Percentiles rank a stretch among this genome's conserved stretches.
phyloP scores from a whole-genome alignment of 805 yeast species.

The Komagataella ulmi region DNA sequence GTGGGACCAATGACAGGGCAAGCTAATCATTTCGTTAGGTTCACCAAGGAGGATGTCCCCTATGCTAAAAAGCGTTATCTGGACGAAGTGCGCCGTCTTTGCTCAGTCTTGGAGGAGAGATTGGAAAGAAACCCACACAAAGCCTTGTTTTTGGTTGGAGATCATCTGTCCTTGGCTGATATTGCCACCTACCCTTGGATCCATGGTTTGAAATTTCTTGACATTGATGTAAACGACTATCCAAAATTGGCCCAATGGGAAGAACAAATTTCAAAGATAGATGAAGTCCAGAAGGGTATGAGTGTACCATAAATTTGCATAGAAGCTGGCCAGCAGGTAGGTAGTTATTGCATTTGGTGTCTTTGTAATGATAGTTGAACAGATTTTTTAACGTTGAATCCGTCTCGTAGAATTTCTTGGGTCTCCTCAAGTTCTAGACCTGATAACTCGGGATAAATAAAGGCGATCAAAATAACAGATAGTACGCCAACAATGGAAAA shows the following conservation, averaged over 20 bases:
- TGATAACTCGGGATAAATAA: constrained; percentile 86
- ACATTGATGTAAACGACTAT: constrained; percentile 21
- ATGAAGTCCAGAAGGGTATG: constrained; percentile 21
- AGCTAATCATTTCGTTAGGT: constrained; percentile 29
- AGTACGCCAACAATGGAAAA: constrained; percentile 73
- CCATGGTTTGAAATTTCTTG: constrained; percentile 5
- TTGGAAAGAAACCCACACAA: constrained; percentile 21
- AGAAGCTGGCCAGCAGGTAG: background rate
- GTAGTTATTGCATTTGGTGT: constrained; percentile 4
- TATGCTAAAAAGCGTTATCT: constrained; percentile 39
- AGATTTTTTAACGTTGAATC: constrained; percentile 71
- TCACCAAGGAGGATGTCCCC: constrained; percentile 36
- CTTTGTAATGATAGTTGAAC: constrained; percentile 37
- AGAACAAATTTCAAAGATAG: constrained; percentile 17
- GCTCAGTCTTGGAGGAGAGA: constrained; percentile 38
- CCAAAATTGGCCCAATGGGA: constrained; percentile 29
- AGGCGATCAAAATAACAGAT: constrained; percentile 61
- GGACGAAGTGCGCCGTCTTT: constrained; percentile 38
- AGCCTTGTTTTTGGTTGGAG: constrained; percentile 46
- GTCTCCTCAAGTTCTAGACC: constrained; percentile 89
- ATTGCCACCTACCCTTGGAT: constrained; percentile 37
- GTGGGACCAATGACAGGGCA: constrained; percentile 57
- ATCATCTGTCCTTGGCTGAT: constrained; percentile 48
- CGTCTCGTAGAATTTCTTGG: constrained; percentile 65
- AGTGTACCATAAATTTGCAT: constrained; percentile 3